phyloP scores from a whole-genome alignment of 2,329 filamentous ascomycete species.

The Ophiognomonia clavigignenti-juglandacearum region DNA sequence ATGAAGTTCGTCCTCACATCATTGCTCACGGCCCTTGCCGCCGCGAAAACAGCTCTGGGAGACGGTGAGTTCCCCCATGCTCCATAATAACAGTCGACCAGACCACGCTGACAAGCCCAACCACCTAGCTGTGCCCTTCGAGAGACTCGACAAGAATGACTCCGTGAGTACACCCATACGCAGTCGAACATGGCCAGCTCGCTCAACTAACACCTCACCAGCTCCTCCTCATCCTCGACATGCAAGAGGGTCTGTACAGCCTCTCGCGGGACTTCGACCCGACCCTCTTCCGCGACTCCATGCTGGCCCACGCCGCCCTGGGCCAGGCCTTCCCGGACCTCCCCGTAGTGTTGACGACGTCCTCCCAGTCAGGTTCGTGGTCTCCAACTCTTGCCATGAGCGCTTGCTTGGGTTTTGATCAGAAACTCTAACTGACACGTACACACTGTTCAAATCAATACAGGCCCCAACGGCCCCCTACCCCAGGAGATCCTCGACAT shows the following conservation, averaged over 20 bases:
- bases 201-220: too few species aligned
- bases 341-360: slow-evolving; percentile 67
- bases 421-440: not conserved
- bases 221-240: slow-evolving; percentile 54
- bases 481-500: slow-evolving; percentile 64
- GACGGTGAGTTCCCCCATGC: slow-evolving; percentile 4
- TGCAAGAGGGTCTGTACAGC: slow-evolving; percentile 54
- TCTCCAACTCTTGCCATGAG: too few species aligned
- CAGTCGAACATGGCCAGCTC: too few species aligned
- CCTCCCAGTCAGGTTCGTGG: slow-evolving; percentile 48
- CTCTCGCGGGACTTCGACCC: slow-evolving; percentile 63
- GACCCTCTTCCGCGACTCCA: slow-evolving; percentile 60
- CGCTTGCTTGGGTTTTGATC: too few species aligned
- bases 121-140: slow-evolving; percentile 19
- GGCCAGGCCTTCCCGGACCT: slow-evolving; percentile 63
- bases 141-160: slow-evolving; percentile 26
- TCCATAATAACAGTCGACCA: too few species aligned
- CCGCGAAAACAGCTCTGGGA: not conserved
- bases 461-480: slow-evolving; percentile 66
- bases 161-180: slow-evolving; percentile 19
- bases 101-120: not conserved
- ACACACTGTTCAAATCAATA: not conserved
- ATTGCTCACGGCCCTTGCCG: not conserved
- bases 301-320: slow-evolving; percentile 63
- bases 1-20: not conserved